Evolutionary conservation across 2,329 filamentous ascomycete species (phyloP).

Genomic region (Diaporthe velutina): DNA sequence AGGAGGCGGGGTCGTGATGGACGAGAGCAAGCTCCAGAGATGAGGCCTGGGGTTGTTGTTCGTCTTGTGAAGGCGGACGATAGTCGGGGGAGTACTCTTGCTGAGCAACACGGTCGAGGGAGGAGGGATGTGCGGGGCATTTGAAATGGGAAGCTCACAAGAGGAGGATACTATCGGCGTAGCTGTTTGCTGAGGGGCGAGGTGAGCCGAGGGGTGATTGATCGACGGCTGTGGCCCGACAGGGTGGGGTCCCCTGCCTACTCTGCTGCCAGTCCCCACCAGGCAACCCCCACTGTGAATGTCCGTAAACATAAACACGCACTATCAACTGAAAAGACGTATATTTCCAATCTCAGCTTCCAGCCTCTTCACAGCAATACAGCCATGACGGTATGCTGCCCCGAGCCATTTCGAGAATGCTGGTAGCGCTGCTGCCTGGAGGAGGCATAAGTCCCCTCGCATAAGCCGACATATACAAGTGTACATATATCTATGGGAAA

Average conservation of each 20-base stretch:
- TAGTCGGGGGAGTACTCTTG: conserved; percentile 30
- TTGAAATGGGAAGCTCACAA: conserved; percentile 37
- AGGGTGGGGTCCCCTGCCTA: conserved; percentile 6
- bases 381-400: neutral
- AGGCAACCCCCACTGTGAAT: neutral
- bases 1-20: conserved; percentile 10
- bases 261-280: neutral
- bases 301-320: neutral
- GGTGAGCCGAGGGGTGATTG: conserved; percentile 30
- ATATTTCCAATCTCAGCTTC: conserved; percentile 15
- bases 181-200: conserved; percentile 19
- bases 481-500: neutral
- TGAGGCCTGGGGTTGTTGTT: conserved; percentile 1
- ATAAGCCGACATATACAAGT: neutral
- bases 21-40: conserved; percentile 3
- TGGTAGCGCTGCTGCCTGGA: conserved; percentile 9
- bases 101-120: conserved; percentile 43
- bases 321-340: neutral
- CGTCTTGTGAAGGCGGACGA: conserved; percentile 9
- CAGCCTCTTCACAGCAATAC: neutral
- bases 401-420: neutral
- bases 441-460: neutral
- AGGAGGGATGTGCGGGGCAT: conserved; percentile 62
- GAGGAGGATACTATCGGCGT: conserved; percentile 33
- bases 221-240: conserved; percentile 4